Percentiles rank a stretch among this genome's conserved stretches.
Evolutionary conservation across 177 flowering plant genomes (phyloP).

Genomic region (Vitis hybrid): DNA sequence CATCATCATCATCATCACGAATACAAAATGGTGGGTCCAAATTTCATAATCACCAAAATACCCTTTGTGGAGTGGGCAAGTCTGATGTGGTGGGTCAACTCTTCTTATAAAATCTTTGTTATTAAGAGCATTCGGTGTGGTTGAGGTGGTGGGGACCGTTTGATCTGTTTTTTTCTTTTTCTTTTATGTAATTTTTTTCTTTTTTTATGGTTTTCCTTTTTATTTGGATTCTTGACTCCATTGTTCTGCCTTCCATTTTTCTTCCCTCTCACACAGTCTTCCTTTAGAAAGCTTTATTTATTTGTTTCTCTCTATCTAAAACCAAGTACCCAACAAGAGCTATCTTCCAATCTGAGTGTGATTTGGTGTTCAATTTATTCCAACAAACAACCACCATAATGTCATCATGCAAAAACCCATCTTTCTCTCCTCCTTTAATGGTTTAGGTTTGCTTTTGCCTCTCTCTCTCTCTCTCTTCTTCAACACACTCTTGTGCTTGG

Average conservation of each 20-base stretch:
- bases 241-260: neutral
- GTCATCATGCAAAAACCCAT: constrained; percentile 16
- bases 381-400: constrained; percentile 15
- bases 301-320: neutral
- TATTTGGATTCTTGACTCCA: neutral
- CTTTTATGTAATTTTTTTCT: constrained; percentile 9
- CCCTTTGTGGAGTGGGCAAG: constrained; percentile 26
- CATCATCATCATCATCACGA: neutral
- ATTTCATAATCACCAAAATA: constrained; percentile 16
- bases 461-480: constrained; percentile 26
- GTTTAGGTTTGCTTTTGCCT: constrained; percentile 37
- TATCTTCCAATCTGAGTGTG: constrained; percentile 26
- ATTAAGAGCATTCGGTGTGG: constrained; percentile 13
- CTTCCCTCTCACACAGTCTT: constrained; percentile 5
- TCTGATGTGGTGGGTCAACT: constrained; percentile 9
- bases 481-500: constrained; percentile 40
- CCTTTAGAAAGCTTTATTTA: neutral
- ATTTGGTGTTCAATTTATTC: constrained; percentile 10
- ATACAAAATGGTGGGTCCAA: neutral
- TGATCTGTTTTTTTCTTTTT: constrained; percentile 1
- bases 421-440: constrained; percentile 29
- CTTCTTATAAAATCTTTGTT: neutral
- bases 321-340: constrained; percentile 24
- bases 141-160: constrained; percentile 7
- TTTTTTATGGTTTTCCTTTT: neutral